A percentile compares a stretch with the other conserved stretches of the same genome.
phyloP scores from a whole-genome alignment of 257 asterid genomes.

The Nicotiana otophora region DNA sequence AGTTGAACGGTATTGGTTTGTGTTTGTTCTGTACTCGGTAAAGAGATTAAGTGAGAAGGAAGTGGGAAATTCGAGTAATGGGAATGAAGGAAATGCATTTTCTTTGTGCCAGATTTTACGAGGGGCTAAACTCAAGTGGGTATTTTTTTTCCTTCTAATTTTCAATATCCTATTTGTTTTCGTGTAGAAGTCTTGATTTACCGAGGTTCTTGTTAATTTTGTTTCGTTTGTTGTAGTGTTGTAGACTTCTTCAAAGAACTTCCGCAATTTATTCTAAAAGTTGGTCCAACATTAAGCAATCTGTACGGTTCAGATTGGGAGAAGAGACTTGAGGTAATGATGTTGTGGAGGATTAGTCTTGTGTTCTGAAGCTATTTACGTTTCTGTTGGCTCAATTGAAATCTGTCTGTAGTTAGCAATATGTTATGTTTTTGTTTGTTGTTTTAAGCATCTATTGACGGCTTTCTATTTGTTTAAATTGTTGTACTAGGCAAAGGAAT shows the following conservation, averaged over 20 bases:
- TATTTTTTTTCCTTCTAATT: not conserved
- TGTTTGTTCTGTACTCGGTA: slow-evolving; percentile 60
- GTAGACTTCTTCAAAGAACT: slow-evolving; percentile 83
- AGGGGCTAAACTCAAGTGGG: slow-evolving; percentile 71
- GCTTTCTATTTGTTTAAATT: not conserved
- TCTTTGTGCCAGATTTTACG: slow-evolving; percentile 64
- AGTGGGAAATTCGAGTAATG: slow-evolving; percentile 20
- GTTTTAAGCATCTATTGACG: not conserved
- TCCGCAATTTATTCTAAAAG: slow-evolving; percentile 71
- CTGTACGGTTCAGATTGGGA: slow-evolving; percentile 80
- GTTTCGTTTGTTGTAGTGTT: slow-evolving; percentile 39
- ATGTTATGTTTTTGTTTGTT: not conserved
- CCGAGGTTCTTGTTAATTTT: not conserved
- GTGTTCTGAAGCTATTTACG: not conserved
- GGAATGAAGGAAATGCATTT: slow-evolving; percentile 41
- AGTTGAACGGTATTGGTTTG: slow-evolving; percentile 88
- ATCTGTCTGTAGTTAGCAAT: not conserved
- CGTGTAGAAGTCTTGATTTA: not conserved
- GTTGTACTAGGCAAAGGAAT: slow-evolving; percentile 65
- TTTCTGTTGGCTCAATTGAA: not conserved
- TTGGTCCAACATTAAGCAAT: slow-evolving; percentile 57
- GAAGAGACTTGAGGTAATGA: slow-evolving; percentile 78
- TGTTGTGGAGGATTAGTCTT: slow-evolving; percentile 18
- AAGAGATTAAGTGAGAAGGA: slow-evolving; percentile 46
- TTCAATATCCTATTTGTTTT: not conserved